Conservation (phyloP, 805 yeast species). For the Ogataea methanolica region DNA sequence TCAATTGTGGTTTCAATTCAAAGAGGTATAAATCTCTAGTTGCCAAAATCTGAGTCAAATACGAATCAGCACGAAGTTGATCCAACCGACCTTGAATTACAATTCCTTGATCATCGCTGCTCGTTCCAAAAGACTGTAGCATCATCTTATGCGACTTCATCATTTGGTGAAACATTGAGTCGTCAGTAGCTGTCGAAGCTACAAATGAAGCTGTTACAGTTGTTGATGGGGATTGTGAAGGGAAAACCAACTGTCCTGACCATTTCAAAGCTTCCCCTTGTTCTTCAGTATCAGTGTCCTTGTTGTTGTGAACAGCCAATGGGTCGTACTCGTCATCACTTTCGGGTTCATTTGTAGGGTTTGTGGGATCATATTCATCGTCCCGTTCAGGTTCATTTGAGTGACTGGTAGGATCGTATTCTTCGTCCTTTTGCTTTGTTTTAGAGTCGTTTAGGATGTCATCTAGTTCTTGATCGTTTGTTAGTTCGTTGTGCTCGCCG, state of each 20-base stretch:
- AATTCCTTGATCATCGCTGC: conserved; percentile 7
- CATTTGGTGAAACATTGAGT: too few relatives aligned
- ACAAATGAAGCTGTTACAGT: conserved; percentile 11
- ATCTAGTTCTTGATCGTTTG: conserved; percentile 9
- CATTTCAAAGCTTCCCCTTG: conserved; percentile 4
- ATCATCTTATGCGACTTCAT: conserved; percentile 14
- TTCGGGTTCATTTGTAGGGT: conserved; percentile 1
- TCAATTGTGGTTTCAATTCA: conserved; percentile 32
- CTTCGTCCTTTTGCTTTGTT: conserved; percentile 1
- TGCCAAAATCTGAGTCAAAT: conserved; percentile 42
- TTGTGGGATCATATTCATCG: conserved; percentile 24
- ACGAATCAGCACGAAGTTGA: conserved; percentile 47
- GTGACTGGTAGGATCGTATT: background rate
- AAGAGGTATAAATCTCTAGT: conserved; percentile 52
- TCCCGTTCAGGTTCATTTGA: conserved; percentile 3
- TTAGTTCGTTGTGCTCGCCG: conserved; percentile 9
- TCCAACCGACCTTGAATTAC: conserved; percentile 66
- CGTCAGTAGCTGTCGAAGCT: conserved; percentile 11
- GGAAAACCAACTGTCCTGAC: conserved; percentile 19
- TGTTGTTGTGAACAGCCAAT: too few relatives aligned
- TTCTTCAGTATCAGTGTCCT: too few relatives aligned
- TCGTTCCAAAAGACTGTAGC: conserved; percentile 9
- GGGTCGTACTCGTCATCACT: too few relatives aligned
- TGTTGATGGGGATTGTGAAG: conserved; percentile 13
- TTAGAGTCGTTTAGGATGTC: conserved; percentile 11